A percentile compares a stretch with the other conserved stretches of the same genome.
These are phyloP conservation scores for Colletotrichum melonis DNA, from an alignment of 2,329 filamentous ascomycete species.

Conservation along the genomic window DNA sequence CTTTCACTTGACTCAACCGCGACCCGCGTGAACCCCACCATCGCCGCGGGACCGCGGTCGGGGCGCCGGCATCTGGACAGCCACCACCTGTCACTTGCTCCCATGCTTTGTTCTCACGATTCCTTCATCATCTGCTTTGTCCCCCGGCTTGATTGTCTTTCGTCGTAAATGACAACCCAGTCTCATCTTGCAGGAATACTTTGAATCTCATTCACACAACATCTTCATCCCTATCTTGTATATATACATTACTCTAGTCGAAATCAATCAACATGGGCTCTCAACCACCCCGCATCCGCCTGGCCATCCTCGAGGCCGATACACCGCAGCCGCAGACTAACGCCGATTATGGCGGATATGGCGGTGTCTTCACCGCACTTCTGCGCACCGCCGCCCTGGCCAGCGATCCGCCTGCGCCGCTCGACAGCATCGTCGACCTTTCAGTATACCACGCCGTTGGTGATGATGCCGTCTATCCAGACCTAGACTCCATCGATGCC, in stretches of 20 bases:
- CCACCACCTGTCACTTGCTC: neutral
- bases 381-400: constrained; percentile 65
- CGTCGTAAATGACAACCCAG: neutral
- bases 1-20: constrained; percentile 12
- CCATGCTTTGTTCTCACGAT: neutral
- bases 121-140: neutral
- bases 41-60: constrained; percentile 14
- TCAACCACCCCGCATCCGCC: constrained; percentile 67
- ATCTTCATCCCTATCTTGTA: neutral
- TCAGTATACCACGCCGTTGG: constrained; percentile 78
- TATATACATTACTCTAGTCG: neutral
- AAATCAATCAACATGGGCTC: constrained; percentile 31
- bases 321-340: constrained; percentile 74
- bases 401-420: constrained; percentile 52
- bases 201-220: neutral
- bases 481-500: constrained; percentile 80
- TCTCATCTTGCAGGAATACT: neutral
- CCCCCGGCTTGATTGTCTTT: neutral
- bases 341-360: constrained; percentile 77
- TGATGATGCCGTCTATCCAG: constrained; percentile 74
- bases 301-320: constrained; percentile 92
- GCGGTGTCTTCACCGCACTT: constrained; percentile 74
- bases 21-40: constrained; percentile 9
- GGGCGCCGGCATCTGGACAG: neutral
- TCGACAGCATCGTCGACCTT: constrained; percentile 65